Base-by-base conservation (phyloP, 495 filamentous ascomycete species). In the Tetracladium marchalianum region DNA sequence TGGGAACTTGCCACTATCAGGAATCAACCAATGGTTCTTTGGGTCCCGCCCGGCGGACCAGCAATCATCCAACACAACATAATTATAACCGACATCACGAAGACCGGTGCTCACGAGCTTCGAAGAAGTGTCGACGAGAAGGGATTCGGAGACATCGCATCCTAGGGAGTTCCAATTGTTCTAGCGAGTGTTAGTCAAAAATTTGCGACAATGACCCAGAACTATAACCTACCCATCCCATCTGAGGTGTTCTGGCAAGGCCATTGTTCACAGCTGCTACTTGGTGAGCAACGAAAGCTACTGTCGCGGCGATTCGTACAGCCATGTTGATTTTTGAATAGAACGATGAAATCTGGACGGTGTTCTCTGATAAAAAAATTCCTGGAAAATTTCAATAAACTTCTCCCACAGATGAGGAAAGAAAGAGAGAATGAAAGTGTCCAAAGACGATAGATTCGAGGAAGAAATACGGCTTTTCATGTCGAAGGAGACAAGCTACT, bases 21-120 rank as follows among this genome's bases (percentile, higher is more conserved):
- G 15, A 35, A 31, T 50, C 53, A 62, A 41, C 15, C 31, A 46
- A 9, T 41, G 37, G 31, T 45, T 60, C 32, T 27, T 27, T 27
- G 60, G 61, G 43, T 41, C 52, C 41, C 61, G 19, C 24, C 71
- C 71, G 35, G 52, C 51, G 11, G 68, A 72, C 71, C 71, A 75
- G 55, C 69, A 77, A 57, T 78, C 76, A 51, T 78, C 75, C 2
- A 80, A 49, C 7, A 74, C 66, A 33, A 80, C 62, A 54, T 77
- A 76, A 5, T 77, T 58, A 53, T 80, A 80, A 9, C 76, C 75
- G 1, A 71, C 55, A 55, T 77, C 75, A 38, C 60, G 57, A n/a
- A 78, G 60, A 11, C 75, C 74, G 19, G 62, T 60, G 18, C 68
- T 59, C 15, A 73, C 63, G 35, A 78, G 69, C 22, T 51, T 55